Conservation (phyloP, 169 alveolate species). For the Theileria parva region DNA sequence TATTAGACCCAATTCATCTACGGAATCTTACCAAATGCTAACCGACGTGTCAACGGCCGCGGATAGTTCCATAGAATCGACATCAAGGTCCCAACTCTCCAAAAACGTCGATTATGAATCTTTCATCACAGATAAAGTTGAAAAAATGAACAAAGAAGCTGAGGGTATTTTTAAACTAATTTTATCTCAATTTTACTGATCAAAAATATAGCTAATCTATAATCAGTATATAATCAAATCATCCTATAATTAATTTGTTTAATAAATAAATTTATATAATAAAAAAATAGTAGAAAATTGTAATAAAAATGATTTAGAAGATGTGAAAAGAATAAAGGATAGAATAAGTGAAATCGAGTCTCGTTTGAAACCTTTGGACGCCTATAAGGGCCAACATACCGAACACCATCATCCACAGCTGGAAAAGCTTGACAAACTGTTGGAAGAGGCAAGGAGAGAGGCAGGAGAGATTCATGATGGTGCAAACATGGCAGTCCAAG, state of each 20-base stretch:
- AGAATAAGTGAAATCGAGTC: conserved; percentile 46
- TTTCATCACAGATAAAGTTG: conserved; percentile 24
- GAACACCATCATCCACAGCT: neutral
- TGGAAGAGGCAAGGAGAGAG: conserved; percentile 64
- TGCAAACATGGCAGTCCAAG: conserved; percentile 60
- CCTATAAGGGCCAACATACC: conserved; percentile 20
- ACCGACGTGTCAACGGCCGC: neutral
- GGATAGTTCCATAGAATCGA: conserved; percentile 30
- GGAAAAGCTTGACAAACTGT: conserved; percentile 41
- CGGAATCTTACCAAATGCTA: conserved; percentile 17
- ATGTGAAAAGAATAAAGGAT: conserved; percentile 40
- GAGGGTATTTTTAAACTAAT: conserved; percentile 21
- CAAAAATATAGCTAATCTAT: neutral
- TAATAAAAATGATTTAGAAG: conserved; percentile 23
- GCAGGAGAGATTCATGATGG: conserved; percentile 61
- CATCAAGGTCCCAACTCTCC: conserved; percentile 28
- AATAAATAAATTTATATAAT: no score
- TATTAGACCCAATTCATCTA: neutral
- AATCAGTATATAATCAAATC: neutral
- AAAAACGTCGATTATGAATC: neutral
- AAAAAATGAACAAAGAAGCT: conserved; percentile 52
- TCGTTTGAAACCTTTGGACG: conserved; percentile 28
- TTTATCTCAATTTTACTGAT: neutral
- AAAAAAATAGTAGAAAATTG: neutral
- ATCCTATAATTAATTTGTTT: neutral